These are phyloP conservation scores for Crithidia sp. DNA, from an alignment of 208 protist genomes.

Conservation along the genomic window DNA sequence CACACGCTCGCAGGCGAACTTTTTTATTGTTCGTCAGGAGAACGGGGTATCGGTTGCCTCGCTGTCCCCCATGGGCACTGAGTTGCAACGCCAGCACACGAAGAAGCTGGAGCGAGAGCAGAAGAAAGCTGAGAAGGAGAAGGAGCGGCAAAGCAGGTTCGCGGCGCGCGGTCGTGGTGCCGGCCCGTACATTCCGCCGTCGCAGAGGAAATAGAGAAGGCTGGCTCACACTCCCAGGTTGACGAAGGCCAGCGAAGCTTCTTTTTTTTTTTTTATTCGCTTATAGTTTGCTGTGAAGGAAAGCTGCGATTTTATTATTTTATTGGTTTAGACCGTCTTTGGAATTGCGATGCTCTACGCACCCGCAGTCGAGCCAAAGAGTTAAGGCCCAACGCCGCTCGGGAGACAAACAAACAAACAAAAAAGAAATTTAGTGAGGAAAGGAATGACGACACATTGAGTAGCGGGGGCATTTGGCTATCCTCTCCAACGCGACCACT, in stretches of 20 bases:
- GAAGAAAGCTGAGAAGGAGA: slow-evolving; percentile 33
- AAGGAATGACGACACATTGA: too few species aligned
- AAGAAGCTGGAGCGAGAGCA: slow-evolving; percentile 48
- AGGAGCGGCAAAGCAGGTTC: slow-evolving; percentile 11
- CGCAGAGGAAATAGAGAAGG: slow-evolving; percentile 31
- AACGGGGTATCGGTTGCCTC: slow-evolving; percentile 64
- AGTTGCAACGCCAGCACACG: slow-evolving; percentile 43
- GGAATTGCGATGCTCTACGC: too few species aligned
- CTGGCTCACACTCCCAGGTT: too few species aligned
- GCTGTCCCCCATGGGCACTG: slow-evolving; percentile 58
- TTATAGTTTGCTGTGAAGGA: not conserved
- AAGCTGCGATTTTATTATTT: too few species aligned
- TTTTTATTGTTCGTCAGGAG: slow-evolving; percentile 74
- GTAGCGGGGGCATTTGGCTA: too few species aligned
- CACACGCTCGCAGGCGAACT: slow-evolving; percentile 61
- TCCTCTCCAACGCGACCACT: too few species aligned
- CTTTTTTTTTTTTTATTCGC: not conserved
- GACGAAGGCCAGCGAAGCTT: not conserved
- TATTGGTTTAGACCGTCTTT: too few species aligned
- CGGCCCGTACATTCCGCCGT: slow-evolving; percentile 84
- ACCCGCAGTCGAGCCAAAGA: too few species aligned
- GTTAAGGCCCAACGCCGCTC: too few species aligned
- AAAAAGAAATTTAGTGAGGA: too few species aligned
- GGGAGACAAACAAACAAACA: too few species aligned
- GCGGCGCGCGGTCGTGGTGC: slow-evolving; percentile 35